Evolutionary conservation across 495 filamentous ascomycete species (phyloP), one percentile per base, ranked within the genome.

Genomic region (Neurospora sp.): DNA sequence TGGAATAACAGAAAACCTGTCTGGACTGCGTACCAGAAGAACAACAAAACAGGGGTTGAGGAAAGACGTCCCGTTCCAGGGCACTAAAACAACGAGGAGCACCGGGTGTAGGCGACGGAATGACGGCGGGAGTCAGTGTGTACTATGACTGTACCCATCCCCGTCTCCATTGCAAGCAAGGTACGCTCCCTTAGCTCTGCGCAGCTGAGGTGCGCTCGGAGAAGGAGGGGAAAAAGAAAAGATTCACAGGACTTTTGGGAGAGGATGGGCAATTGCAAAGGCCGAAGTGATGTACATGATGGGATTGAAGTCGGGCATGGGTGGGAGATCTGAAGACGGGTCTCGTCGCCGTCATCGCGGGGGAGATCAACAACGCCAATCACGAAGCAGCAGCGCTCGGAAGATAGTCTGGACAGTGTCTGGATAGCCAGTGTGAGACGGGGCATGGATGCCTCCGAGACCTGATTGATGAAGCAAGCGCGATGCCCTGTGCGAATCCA

Each of bases 1-100:
- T 39, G 39, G n/a, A 46, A 70, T 72, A 59, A 54, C 41, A 70
- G 72, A 72, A 39, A 70, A 35, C 71, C 54, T 72, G 69, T 71
- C 35, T 69, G 48, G 72, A 38, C 69, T 39, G 70, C 39, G 46
- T 44, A 72, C 27, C 70, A 35, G 54, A 40, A 31, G 59, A 75
- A 69, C 71, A 66, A 59, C 59, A 38, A 59, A 54, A 18, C 46
- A 38, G 72, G 71, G 62, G 38, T 39, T 9, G 35, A 35, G 71
- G 39, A 9, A 31, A 41, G 31, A 41, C 48, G 54, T 42, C 41
- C 71, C 73, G 72, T 74, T 74, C 70, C 70, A 62, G 39, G 70
- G 69, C 11, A 72, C 37, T 59, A 72, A 70, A 70, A 42, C 40
- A 70, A 42, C 72, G 71, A 69, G 6, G 54, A 62, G 54, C 14